Conservation (phyloP, 768 basidiomycete species). For the Cystofilobasidium macerans region DNA sequence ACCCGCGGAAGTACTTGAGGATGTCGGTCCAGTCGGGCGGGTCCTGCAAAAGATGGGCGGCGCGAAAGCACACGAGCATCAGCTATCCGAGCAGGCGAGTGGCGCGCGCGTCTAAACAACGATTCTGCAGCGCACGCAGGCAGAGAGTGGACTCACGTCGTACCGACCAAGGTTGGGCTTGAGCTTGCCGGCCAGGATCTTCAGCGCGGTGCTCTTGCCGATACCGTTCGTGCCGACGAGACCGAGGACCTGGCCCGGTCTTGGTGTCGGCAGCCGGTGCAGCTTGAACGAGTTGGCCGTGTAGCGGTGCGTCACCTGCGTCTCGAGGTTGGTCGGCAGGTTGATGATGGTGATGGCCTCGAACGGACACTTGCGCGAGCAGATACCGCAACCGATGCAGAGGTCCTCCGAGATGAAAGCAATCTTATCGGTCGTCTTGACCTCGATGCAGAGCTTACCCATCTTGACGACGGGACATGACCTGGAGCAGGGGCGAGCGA, state of each 20-base stretch:
- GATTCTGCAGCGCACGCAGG: no score
- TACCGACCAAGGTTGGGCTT: conserved; percentile 97
- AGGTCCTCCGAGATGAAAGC: conserved; percentile 97
- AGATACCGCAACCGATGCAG: conserved; percentile 99
- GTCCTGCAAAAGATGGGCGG: conserved; percentile 47
- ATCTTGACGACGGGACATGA: conserved; percentile 96
- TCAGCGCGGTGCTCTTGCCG: conserved; percentile 94
- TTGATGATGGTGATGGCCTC: conserved; percentile 99
- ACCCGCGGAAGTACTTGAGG: conserved; percentile 94
- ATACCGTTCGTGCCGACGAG: conserved; percentile 99
- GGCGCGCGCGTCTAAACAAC: no score
- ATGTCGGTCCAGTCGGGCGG: conserved; percentile 99
- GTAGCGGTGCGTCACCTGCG: conserved; percentile 94
- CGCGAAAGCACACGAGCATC: background rate
- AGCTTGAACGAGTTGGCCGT: conserved; percentile 98
- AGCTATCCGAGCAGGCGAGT: conserved; percentile 7
- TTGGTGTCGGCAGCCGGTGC: conserved; percentile 89
- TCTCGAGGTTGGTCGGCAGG: conserved; percentile 89
- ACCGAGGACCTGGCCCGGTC: conserved; percentile 96
- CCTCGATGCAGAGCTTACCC: conserved; percentile 98
- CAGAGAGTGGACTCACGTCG: conserved; percentile 51
- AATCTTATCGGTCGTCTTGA: conserved; percentile 90
- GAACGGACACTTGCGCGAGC: conserved; percentile 99
- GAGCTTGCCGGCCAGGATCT: conserved; percentile 89
- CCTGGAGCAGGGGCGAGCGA: conserved; percentile 35